Evolutionary conservation across 106 monocot species (phyloP).

Genomic region (Vanilla planifolia): DNA sequence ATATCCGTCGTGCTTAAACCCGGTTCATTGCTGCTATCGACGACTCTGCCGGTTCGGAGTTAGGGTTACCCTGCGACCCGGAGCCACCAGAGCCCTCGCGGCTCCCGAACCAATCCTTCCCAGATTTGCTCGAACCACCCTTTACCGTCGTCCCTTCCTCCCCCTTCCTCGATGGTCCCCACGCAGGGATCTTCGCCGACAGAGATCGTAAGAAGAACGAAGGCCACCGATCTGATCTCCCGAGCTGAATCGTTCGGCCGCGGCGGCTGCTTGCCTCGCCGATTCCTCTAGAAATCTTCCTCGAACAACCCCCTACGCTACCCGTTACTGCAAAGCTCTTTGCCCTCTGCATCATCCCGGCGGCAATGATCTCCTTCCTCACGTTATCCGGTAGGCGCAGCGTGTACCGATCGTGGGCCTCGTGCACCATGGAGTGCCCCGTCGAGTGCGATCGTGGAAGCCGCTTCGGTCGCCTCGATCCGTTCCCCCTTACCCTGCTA

Average conservation of each 20-base stretch:
- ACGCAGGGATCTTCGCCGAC: constrained; percentile 20
- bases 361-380: constrained; percentile 33
- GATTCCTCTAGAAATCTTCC: constrained; percentile 13
- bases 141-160: constrained; percentile 16
- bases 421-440: constrained; percentile 44
- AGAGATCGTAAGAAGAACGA: constrained; percentile 31
- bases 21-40: background rate
- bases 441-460: constrained; percentile 54
- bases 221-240: constrained; percentile 41
- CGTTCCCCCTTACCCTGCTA: constrained; percentile 21
- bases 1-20: background rate
- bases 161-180: constrained; percentile 12
- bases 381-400: constrained; percentile 71
- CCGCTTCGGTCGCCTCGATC: constrained; percentile 18
- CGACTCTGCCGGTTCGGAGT: background rate
- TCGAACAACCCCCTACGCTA: constrained; percentile 20
- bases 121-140: background rate
- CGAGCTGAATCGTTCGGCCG: constrained; percentile 16
- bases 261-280: constrained; percentile 29
- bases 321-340: constrained; percentile 21
- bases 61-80: background rate
- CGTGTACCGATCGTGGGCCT: constrained; percentile 53
- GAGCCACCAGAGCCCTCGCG: background rate
- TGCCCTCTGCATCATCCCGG: constrained; percentile 28
- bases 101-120: background rate